Evolutionary conservation across 148 eudicot species (phyloP).

Genomic region (Amaranthus palmeri): DNA sequence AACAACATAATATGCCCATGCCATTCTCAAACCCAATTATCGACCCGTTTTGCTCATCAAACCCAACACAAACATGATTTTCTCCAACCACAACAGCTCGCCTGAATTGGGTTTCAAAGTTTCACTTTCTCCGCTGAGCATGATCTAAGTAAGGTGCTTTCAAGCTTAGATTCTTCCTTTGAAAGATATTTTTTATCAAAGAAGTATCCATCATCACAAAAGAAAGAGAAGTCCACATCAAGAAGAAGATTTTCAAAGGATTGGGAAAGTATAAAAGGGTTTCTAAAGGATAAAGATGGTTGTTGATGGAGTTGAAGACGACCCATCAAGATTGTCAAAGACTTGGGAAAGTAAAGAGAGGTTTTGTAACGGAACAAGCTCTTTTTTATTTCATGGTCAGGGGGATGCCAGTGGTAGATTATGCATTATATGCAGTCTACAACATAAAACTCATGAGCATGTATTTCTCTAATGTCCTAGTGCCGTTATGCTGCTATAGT

Average conservation of each 20-base stretch:
- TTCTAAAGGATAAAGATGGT: slow-evolving; percentile 9
- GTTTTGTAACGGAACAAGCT: no score
- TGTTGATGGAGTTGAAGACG: slow-evolving; percentile 57
- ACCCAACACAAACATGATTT: slow-evolving; percentile 86
- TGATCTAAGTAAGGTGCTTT: slow-evolving; percentile 58
- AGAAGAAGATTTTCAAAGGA: slow-evolving; percentile 76
- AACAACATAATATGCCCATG: slow-evolving; percentile 95
- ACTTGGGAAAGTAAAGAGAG: slow-evolving; percentile 27
- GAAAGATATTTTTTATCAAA: slow-evolving; percentile 39
- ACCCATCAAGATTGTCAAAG: slow-evolving; percentile 77
- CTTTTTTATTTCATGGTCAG: no score
- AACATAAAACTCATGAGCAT: no score
- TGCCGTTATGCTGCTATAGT: no score
- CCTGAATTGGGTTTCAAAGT: slow-evolving; percentile 81
- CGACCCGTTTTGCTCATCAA: slow-evolving; percentile 65
- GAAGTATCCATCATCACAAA: slow-evolving; percentile 12
- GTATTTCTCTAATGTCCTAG: no score
- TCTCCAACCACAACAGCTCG: slow-evolving; percentile 80
- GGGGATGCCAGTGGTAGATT: no score
- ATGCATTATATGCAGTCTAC: no score
- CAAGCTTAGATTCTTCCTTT: slow-evolving; percentile 74
- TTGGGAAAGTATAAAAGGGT: slow-evolving; percentile 36
- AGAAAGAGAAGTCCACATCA: slow-evolving; percentile 25
- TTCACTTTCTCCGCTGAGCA: slow-evolving; percentile 58
- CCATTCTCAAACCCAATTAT: slow-evolving; percentile 99